Evolutionary conservation across 169 alveolate genomes (phyloP).

Genomic region (Eimeria falciformis): DNA sequence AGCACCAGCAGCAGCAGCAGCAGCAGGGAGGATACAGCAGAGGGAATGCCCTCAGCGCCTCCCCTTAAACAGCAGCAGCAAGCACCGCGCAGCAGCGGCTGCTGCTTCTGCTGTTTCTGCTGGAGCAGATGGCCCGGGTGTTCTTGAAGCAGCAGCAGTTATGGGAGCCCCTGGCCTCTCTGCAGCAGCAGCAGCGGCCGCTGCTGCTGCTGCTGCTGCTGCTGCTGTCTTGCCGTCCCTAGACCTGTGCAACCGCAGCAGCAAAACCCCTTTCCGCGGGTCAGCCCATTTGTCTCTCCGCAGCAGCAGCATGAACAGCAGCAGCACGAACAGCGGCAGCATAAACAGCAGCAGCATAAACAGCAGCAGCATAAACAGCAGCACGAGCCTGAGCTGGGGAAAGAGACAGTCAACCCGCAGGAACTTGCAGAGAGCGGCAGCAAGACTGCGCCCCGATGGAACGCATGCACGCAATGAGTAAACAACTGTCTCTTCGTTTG

Average conservation of each 20-base stretch:
- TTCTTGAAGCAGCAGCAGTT: neutral
- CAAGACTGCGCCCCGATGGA: neutral
- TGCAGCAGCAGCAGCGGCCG: neutral
- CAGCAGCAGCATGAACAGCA: neutral
- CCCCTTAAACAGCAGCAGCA: neutral
- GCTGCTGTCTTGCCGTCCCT: neutral
- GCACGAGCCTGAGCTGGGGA: too few relatives aligned
- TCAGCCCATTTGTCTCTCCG: neutral
- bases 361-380: slow-evolving; percentile 40
- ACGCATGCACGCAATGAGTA: slow-evolving; percentile 12
- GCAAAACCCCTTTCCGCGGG: neutral
- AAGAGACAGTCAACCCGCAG: neutral
- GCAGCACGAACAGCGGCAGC: neutral
- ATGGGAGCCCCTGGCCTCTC: neutral
- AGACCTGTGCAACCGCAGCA: slow-evolving; percentile 20
- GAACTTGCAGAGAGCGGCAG: slow-evolving; percentile 12
- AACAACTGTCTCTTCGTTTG: neutral
- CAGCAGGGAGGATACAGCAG: neutral
- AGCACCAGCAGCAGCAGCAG: neutral
- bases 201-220: slow-evolving; percentile 36
- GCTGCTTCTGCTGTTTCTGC: neutral
- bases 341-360: neutral
- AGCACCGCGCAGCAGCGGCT: neutral
- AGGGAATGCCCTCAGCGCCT: neutral
- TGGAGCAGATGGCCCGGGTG: neutral